Percentiles rank a stretch among this genome's conserved stretches.
phyloP scores from a whole-genome alignment of 352 stramenopile genomes.

The Phytophthora citricola region DNA sequence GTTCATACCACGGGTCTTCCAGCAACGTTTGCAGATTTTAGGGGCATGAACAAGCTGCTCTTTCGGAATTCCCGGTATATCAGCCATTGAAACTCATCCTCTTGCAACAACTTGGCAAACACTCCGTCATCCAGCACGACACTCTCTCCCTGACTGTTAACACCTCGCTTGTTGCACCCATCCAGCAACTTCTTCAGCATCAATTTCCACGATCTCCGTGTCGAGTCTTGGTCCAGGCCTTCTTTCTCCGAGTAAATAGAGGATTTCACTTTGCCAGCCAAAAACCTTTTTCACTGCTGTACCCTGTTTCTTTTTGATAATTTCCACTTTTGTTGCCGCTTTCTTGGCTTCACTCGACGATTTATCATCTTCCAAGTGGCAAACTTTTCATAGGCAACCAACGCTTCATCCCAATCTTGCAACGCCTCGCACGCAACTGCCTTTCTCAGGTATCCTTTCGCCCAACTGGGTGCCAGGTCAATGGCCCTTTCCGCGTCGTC shows the following conservation, averaged over 20 bases:
- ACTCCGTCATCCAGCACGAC: constrained; percentile 82
- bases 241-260: constrained; percentile 76
- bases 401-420: constrained; percentile 61
- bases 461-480: constrained; percentile 85
- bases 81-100: constrained; percentile 76
- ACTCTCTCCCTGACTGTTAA: constrained; percentile 61
- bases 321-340: constrained; percentile 43
- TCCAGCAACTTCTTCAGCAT: constrained; percentile 74
- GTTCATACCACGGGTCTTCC: constrained; percentile 82
- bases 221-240: constrained; percentile 47
- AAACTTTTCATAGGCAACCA: constrained; percentile 79
- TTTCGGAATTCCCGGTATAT: constrained; percentile 81
- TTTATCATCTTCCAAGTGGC: constrained; percentile 60
- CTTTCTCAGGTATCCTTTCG: constrained; percentile 93
- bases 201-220: constrained; percentile 58
- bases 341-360: constrained; percentile 54
- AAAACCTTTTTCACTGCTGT: constrained; percentile 58
- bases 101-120: constrained; percentile 75
- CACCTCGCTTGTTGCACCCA: constrained; percentile 58
- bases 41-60: constrained; percentile 73
- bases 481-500: constrained; percentile 86
- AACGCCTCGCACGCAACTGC: constrained; percentile 83
- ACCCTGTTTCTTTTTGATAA: constrained; percentile 12
- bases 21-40: constrained; percentile 78
- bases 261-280: constrained; percentile 37